Evolutionary conservation across 305 asterid genomes (phyloP), one percentile per base, ranked within the genome.

Genomic region (Fraxinus greggii): DNA sequence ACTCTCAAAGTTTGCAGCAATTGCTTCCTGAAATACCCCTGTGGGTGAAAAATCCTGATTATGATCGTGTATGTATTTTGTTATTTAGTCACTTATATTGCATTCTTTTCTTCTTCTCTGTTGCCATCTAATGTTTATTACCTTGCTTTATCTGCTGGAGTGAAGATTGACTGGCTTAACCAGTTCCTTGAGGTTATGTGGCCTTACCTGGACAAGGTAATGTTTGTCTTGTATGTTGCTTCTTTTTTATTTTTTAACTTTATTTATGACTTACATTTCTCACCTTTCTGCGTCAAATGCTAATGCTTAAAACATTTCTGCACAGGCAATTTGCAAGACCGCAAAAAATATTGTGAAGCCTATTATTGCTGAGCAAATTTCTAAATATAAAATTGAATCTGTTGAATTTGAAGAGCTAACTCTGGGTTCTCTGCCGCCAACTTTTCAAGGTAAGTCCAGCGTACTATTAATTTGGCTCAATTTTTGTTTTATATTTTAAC

Each of bases 31-130:
- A 94, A 89, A 93, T 96, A 84, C 99, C 99, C 10, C 86, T 84
- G 28, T 96, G 98, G 99, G 94, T 96, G 84, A 96, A 96, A 86
- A 89, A 90, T 86, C 99, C 99, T 8, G 99, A 96, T 84, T 96
- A 90, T 79, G 98, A 96, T 74, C 98, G 99, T 54, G 99, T 96
- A 93, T 88, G 98, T 81, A 78, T 77, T 23, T 78, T 48, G 72
- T 17, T 5, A 29, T 69, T 12, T 72, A 21, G 33, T 76, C 63
- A 73, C 76, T 70, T 54, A 75, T 51, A 4, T 31, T 80, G 59
- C 69, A 31, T 42, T 78, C 72, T 24, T 48, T 56, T 75, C 81
- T 1, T 29, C 75, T 29, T 29, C 33, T 69, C 75, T 36, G 38
- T 75, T 59, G 67, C 36, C 82, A 32, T 85, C 51, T 88, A 83